These are phyloP conservation scores for Fusarium lateritium DNA, from an alignment of 2,329 filamentous ascomycete species.

Conservation along the genomic window DNA sequence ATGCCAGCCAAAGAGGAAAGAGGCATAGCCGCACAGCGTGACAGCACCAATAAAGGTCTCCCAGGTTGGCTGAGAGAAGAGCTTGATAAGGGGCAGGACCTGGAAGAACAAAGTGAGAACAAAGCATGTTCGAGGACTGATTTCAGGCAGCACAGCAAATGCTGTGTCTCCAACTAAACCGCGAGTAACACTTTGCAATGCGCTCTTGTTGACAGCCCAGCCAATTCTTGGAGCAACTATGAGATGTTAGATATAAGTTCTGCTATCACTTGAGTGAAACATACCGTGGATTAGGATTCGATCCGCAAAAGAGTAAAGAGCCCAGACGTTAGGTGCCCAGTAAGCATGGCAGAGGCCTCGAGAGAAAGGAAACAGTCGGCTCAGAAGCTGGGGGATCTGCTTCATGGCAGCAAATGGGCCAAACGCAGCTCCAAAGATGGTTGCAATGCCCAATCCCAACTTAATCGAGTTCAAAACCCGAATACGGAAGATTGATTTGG, in stretches of 20 bases:
- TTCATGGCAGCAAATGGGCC: conserved; percentile 87
- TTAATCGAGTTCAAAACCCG: conserved; percentile 86
- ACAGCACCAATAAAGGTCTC: conserved; percentile 90
- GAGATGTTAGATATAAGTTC: conserved; percentile 22
- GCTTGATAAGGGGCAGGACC: conserved; percentile 81
- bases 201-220: conserved; percentile 78
- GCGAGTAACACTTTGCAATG: conserved; percentile 89
- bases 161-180: conserved; percentile 94
- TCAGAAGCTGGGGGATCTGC: conserved; percentile 87
- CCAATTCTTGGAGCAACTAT: conserved; percentile 86
- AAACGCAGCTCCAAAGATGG: conserved; percentile 85
- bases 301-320: conserved; percentile 93
- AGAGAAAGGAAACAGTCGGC: conserved; percentile 92
- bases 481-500: conserved; percentile 81
- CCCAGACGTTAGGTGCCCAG: conserved; percentile 98
- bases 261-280: conserved; percentile 44
- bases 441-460: conserved; percentile 79
- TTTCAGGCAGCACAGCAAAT: conserved; percentile 92
- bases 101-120: conserved; percentile 87
- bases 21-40: conserved; percentile 94
- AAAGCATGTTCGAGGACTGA: conserved; percentile 86
- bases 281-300: conserved; percentile 84
- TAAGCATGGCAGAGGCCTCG: conserved; percentile 96
- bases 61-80: conserved; percentile 87
- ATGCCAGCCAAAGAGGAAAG: conserved; percentile 98